A percentile compares a stretch with the other conserved stretches of the same genome.
Evolutionary conservation across 129 eudicot species (phyloP).

Genomic region (Flaveria trinervia): DNA sequence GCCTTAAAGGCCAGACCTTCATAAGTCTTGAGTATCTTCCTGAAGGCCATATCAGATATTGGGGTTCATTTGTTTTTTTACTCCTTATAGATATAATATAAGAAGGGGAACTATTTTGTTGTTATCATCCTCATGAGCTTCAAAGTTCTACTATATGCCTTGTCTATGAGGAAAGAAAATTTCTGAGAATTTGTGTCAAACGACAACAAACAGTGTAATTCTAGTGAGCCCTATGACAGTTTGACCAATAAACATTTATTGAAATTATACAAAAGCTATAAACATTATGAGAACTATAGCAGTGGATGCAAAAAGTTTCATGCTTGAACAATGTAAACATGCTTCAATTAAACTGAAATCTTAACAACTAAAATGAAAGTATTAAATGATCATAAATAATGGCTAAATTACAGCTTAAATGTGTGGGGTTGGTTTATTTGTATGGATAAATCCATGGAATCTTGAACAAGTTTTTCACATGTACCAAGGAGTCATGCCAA

Average conservation of each 20-base stretch:
- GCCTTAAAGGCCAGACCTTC: too few species aligned
- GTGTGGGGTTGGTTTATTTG: too few species aligned
- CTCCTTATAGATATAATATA: neutral
- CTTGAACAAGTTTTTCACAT: too few species aligned
- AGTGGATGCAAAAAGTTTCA: neutral
- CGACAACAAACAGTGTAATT: neutral
- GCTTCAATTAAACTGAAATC: neutral
- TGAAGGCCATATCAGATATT: too few species aligned
- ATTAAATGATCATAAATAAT: neutral
- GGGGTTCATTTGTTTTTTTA: too few species aligned
- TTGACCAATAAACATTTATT: neutral
- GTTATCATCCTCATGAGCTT: neutral
- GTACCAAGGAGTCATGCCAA: too few species aligned
- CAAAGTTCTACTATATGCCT: neutral
- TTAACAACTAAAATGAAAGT: neutral
- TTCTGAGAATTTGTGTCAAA: neutral
- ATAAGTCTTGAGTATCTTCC: too few species aligned
- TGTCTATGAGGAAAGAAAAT: neutral
- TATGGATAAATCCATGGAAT: too few species aligned
- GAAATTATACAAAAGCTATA: neutral
- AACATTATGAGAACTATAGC: neutral
- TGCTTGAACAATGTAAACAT: neutral
- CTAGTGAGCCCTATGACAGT: too few species aligned
- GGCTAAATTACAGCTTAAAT: neutral
- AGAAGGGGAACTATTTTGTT: neutral